A percentile compares a stretch with the other conserved stretches of the same genome.
Conservation (phyloP, 495 filamentous ascomycete genomes). For the Cudoniella acicularis region DNA sequence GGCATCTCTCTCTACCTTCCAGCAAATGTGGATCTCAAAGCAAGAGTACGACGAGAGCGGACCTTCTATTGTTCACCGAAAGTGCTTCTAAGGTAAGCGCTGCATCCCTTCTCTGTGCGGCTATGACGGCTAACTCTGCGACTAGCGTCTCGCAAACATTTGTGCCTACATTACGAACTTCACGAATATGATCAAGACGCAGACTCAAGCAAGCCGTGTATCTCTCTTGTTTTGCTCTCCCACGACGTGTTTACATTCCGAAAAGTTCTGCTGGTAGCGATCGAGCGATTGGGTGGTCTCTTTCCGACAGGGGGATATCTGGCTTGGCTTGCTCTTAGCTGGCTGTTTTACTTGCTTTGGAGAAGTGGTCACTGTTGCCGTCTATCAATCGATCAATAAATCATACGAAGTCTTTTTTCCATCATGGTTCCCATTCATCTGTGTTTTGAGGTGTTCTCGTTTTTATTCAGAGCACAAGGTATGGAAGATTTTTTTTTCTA, state of each 20-base stretch:
- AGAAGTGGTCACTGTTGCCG: constrained; percentile 21
- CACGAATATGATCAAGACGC: constrained; percentile 31
- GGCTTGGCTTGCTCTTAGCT: constrained; percentile 12
- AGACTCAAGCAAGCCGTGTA: constrained; percentile 24
- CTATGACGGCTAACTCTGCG: too few relatives aligned
- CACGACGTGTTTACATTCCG: constrained; percentile 29
- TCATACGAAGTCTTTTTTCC: constrained; percentile 23
- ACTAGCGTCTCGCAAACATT: constrained; percentile 17
- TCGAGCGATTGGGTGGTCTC: constrained; percentile 29
- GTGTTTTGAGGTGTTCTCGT: constrained; percentile 15
- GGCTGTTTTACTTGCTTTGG: constrained; percentile 21
- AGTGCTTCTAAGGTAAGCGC: constrained; percentile 92
- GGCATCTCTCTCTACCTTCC: constrained; percentile 98
- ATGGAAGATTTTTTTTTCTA: constrained; percentile 14
- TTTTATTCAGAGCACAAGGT: constrained; percentile 14
- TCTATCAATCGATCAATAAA: constrained; percentile 26
- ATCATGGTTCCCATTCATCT: constrained; percentile 16
- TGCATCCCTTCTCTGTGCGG: too few relatives aligned
- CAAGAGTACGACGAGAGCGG: constrained; percentile 99
- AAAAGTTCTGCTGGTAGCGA: constrained; percentile 32
- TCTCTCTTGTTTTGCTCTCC: constrained; percentile 23
- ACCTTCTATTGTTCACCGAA: constrained; percentile 99
- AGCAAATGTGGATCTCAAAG: constrained; percentile 99
- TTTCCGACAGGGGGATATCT: constrained; percentile 21
- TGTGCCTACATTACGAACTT: constrained; percentile 29